A percentile compares a stretch with the other conserved stretches of the same genome.
Evolutionary conservation across 352 stramenopile genomes (phyloP).

Genomic region (Phytophthora pluvialis): DNA sequence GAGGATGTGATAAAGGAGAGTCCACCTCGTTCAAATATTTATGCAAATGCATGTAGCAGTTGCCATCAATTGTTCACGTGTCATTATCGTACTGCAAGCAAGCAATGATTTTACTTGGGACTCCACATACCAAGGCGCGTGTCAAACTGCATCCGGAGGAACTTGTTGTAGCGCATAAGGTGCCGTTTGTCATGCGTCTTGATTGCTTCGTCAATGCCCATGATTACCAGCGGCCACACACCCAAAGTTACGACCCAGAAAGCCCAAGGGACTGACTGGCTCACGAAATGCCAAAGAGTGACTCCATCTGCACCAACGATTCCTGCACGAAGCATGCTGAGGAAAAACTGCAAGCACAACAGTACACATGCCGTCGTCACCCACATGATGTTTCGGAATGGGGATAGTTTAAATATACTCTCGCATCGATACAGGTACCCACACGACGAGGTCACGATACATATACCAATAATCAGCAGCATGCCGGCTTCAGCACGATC

Average conservation of each 20-base stretch:
- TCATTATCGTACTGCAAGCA: neutral
- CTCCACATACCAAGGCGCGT: conserved; percentile 90
- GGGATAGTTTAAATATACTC: conserved; percentile 70
- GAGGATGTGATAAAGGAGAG: neutral
- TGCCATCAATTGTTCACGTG: neutral
- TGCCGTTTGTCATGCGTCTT: conserved; percentile 82
- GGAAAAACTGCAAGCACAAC: conserved; percentile 53
- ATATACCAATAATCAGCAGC: conserved; percentile 71
- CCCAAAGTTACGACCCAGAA: conserved; percentile 58
- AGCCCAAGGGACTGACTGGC: conserved; percentile 58
- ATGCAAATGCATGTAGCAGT: neutral
- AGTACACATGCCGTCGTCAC: conserved; percentile 42
- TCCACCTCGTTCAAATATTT: neutral
- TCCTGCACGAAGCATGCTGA: conserved; percentile 53
- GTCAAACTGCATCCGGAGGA: conserved; percentile 90
- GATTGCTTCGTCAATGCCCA: conserved; percentile 68
- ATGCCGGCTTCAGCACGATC: conserved; percentile 81
- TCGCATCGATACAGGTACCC: conserved; percentile 83
- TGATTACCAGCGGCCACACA: conserved; percentile 69
- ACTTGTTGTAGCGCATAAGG: conserved; percentile 84
- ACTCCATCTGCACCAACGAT: conserved; percentile 57
- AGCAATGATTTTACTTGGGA: conserved; percentile 60
- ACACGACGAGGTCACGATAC: conserved; percentile 70
- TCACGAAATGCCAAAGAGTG: conserved; percentile 55
- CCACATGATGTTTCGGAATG: conserved; percentile 80